These are phyloP conservation scores for Lactarius hatsudake DNA, from an alignment of 768 basidiomycete species.

Conservation along the genomic window DNA sequence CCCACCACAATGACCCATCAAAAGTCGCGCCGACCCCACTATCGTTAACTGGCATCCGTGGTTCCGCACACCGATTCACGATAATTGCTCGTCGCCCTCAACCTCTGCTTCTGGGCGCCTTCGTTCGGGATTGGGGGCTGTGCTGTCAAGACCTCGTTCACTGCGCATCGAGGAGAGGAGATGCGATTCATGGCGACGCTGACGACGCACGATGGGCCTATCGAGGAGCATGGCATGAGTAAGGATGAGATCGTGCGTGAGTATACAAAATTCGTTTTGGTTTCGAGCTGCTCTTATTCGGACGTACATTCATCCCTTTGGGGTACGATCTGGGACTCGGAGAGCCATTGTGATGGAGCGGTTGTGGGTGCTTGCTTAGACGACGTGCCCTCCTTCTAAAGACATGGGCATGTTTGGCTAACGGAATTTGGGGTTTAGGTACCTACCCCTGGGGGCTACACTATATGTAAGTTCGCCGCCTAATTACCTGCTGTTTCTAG, in stretches of 20 bases:
- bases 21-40: too few relatives aligned
- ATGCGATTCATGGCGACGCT: neutral
- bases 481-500: too few relatives aligned
- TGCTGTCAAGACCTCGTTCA: neutral
- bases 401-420: neutral
- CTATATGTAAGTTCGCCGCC: neutral
- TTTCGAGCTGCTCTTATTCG: too few relatives aligned
- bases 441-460: neutral
- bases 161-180: neutral
- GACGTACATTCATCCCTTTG: too few relatives aligned
- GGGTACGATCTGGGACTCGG: neutral
- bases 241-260: conserved; percentile 13
- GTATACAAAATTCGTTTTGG: neutral
- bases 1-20: too few relatives aligned
- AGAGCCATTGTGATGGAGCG: too few relatives aligned
- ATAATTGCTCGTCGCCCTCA: neutral
- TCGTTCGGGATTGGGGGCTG: neutral
- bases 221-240: conserved; percentile 1
- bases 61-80: neutral
- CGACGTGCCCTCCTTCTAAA: neutral
- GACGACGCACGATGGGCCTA: neutral
- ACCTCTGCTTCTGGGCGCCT: conserved; percentile 7
- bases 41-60: neutral
- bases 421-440: conserved; percentile 7
- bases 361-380: neutral